phyloP scores from a whole-genome alignment of 2,329 filamentous ascomycete genomes.

The Aspergillus pseudoglaucus region DNA sequence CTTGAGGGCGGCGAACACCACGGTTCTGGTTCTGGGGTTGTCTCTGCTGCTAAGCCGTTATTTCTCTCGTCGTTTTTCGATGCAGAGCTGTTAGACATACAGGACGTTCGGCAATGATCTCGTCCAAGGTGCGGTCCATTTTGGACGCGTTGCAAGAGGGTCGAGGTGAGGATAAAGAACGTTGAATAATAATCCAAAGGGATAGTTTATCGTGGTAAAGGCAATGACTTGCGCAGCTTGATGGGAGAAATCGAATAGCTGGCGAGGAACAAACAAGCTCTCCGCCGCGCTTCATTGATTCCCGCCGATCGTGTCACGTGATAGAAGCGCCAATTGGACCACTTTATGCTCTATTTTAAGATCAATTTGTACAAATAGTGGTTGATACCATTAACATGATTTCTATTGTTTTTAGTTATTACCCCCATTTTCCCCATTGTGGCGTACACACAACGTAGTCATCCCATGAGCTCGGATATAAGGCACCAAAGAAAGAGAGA shows the following conservation, averaged over 20 bases:
- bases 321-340: not conserved
- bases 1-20: conserved; percentile 36
- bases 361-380: too few species aligned
- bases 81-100: conserved; percentile 32
- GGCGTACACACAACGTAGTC: not conserved
- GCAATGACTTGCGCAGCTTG: not conserved
- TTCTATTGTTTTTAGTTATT: too few species aligned
- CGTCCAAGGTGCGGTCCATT: conserved; percentile 61
- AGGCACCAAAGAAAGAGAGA: not conserved
- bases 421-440: not conserved
- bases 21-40: conserved; percentile 16
- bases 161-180: conserved; percentile 2
- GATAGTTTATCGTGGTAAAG: not conserved
- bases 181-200: not conserved
- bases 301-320: not conserved
- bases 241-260: not conserved
- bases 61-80: conserved; percentile 3
- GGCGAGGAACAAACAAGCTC: not conserved
- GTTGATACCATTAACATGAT: too few species aligned
- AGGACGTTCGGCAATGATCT: conserved; percentile 57
- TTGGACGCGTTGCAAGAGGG: conserved; percentile 11
- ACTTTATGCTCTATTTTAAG: too few species aligned
- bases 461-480: not conserved
- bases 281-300: not conserved
- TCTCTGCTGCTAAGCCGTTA: conserved; percentile 17